Base-by-base conservation (phyloP, 768 basidiomycete species). In the Asterophora lycoperdoides region DNA sequence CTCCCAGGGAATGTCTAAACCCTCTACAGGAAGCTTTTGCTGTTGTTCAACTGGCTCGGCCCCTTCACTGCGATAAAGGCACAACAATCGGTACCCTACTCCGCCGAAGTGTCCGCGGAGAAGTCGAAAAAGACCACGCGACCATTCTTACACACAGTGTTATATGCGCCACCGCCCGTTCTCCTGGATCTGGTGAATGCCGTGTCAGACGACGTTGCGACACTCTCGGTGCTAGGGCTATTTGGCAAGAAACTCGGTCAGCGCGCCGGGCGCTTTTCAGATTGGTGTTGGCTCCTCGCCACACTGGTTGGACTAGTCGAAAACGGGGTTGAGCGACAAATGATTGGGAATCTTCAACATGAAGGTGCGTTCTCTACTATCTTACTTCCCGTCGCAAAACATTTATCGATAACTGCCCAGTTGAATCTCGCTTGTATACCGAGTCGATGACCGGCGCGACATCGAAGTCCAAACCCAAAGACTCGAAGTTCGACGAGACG, bases 271-370 rank as follows among this genome's bases (percentile, higher is more conserved):
- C 77, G 80, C 9, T 81, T 90, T 59, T 81, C 89, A 1, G 81
- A 92, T 64, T 91, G 86, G 86, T 90, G 89, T 62, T 93, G 89
- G 90, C 75, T 93, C 54, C 68, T 86, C 23, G 73, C 84, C 13
- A 93, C 88, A 0, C 70, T 92, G 26, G 88, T 89, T 10, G 83
- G 83, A 41, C 71, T 93, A 5, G 89, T 92, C 6, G 89, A 92
- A 69, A 89, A 92, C 63, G 80, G 81, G 6, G 81, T 93, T 3
- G 89, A 93, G 63, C 74, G 84, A 57, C 75, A 80, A 54, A 78
- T 92, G 55, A 83, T 89, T 26, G 76, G 72, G 32, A 74, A 76
- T 45, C 71, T 82, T 34, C 79, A 81, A 61, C 74, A 78, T 36
- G 73, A 87, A 72, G 80, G 89, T 84, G 56, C 51, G 64, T 49